Evolutionary conservation across 805 yeast species (phyloP).

Genomic region (Hanseniaspora mollemarum): DNA sequence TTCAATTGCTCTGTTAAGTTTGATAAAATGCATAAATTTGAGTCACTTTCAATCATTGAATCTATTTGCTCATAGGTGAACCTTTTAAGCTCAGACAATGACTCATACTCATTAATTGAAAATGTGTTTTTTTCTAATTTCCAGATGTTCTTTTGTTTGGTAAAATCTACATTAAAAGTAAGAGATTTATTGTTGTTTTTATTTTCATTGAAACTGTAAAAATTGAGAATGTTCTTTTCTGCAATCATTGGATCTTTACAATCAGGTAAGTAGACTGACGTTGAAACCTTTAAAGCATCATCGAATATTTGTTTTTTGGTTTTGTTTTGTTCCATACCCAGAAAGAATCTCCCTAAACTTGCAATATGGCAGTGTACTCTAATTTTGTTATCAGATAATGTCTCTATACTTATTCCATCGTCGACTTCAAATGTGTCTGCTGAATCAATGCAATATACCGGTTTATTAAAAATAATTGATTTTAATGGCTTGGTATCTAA

Average conservation of each 20-base stretch:
- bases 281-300: slow-evolving; percentile 49
- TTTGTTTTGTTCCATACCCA: slow-evolving; percentile 5
- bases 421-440: slow-evolving; percentile 79
- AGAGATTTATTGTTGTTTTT: neutral
- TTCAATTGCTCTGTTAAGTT: neutral
- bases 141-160: neutral
- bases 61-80: slow-evolving; percentile 6
- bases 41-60: neutral
- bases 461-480: neutral
- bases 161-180: slow-evolving; percentile 4
- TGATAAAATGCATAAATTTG: neutral
- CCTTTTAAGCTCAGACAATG: neutral
- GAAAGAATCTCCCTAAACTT: slow-evolving; percentile 20
- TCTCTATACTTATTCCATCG: slow-evolving; percentile 69
- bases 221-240: neutral
- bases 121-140: neutral
- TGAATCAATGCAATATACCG: slow-evolving; percentile 59
- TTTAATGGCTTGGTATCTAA: neutral
- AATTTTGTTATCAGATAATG: slow-evolving; percentile 26
- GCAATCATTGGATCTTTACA: slow-evolving; percentile 50
- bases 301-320: slow-evolving; percentile 31
- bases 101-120: neutral
- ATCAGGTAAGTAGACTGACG: slow-evolving; percentile 67
- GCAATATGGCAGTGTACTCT: slow-evolving; percentile 67
- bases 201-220: neutral